Evolutionary conservation across 768 basidiomycete species (phyloP), one percentile per base, ranked within the genome.

Genomic region (Podaxis carcinomalis): DNA sequence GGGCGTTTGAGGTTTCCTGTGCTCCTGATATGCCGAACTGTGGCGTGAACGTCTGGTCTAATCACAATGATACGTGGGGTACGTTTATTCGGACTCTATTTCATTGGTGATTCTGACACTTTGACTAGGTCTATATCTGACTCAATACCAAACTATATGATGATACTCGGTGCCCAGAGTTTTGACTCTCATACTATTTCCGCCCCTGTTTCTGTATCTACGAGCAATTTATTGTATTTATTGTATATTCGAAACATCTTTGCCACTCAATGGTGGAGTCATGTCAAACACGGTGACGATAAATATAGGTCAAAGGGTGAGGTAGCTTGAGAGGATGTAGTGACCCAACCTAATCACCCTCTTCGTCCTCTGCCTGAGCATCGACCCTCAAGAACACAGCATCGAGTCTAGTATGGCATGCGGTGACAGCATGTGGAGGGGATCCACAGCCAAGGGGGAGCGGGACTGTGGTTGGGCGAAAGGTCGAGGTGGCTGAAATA

Each of bases 11-110:
- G 53, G 61, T 72, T 10, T 69, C 70, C n/a, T 72, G 70, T 53
- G 51, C 67, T 10, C 57, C 66, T 23, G 61, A 60, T 13, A 65
- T 63, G 35, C 57, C 56, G 19, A 62, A 63, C 13, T 72, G 70
- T 46, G 62, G 66, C 27, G 62, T 72, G 13, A 69, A 72, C 52
- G 67, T 72, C 25, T 72, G 70, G 70, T 66, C 70, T 10, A 72
- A 72, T 59, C 70, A 72, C 6, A 70, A 72, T 57, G 62, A 64
- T 47, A 72, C 70, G 13, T 72, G 69, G 70, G 70, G 70, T 72
- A 39, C 55, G 70, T 63, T 10, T 28, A 32, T 25, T 54, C 25
- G 35, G 21, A 23, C 57, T 44, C 6, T 40, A 5, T 53, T 57
- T 52, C 2, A 27, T 10, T 28, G 23, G 11, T 52, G 25, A 36